These are phyloP conservation scores for Suillus fuscotomentosus DNA, from an alignment of 768 basidiomycete genomes.

Conservation along the genomic window DNA sequence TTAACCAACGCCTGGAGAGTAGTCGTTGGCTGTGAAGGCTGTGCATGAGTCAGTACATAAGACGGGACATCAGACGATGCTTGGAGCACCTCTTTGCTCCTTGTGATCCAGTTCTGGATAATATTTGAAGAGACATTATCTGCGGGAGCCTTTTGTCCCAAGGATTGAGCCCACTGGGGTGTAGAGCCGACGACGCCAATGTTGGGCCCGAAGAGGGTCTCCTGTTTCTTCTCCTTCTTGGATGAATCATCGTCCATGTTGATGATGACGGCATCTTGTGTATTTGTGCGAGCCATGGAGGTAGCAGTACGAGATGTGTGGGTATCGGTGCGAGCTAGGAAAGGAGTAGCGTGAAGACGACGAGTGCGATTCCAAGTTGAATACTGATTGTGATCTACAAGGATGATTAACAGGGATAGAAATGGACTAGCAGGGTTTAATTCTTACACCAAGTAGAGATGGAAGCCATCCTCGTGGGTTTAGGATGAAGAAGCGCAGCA, in stretches of 20 bases:
- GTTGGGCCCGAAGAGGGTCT: slow-evolving; percentile 89
- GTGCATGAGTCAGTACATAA: background rate
- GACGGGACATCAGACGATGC: slow-evolving; percentile 7
- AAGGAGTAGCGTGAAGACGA: slow-evolving; percentile 49
- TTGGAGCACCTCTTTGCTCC: slow-evolving; percentile 71
- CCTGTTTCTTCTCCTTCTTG: slow-evolving; percentile 63
- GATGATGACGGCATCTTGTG: slow-evolving; percentile 24
- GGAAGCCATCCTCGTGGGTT: slow-evolving; percentile 24
- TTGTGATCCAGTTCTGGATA: slow-evolving; percentile 81
- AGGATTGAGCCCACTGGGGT: slow-evolving; percentile 66
- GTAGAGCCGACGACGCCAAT: slow-evolving; percentile 73
- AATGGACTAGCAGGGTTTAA: slow-evolving; percentile 1
- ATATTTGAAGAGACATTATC: slow-evolving; percentile 82
- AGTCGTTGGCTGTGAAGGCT: slow-evolving; percentile 84
- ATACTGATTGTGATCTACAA: slow-evolving; percentile 49
- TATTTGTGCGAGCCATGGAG: slow-evolving; percentile 43
- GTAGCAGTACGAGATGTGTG: slow-evolving; percentile 45
- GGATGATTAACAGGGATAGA: slow-evolving; percentile 5
- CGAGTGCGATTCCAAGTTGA: slow-evolving; percentile 59
- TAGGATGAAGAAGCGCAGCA: slow-evolving; percentile 7
- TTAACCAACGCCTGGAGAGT: slow-evolving; percentile 94
- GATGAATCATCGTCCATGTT: slow-evolving; percentile 19
- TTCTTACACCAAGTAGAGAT: slow-evolving; percentile 41
- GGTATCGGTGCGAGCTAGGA: slow-evolving; percentile 50
- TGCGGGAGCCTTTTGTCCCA: slow-evolving; percentile 60